Conservation (phyloP, 2,329 filamentous ascomycete species). For the Curvularia eragrostidis region DNA sequence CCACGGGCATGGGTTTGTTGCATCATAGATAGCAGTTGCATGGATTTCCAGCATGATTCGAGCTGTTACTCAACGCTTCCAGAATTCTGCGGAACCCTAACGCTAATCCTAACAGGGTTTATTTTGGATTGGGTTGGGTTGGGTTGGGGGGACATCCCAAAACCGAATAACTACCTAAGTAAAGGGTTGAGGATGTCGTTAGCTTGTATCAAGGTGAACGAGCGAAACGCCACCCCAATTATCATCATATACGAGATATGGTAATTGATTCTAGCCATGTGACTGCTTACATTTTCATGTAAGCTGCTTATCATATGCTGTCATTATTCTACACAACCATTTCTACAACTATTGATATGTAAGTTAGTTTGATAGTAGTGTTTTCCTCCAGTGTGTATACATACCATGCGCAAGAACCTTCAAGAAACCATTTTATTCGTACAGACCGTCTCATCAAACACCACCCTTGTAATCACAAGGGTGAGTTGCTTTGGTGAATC, state of each 20-base stretch:
- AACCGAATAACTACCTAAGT: neutral
- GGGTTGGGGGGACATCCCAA: neutral
- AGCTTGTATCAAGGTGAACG: too few species aligned
- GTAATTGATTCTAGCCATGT: too few species aligned
- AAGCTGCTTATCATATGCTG: too few species aligned
- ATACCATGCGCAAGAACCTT: neutral
- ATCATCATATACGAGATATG: too few species aligned
- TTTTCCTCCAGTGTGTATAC: too few species aligned
- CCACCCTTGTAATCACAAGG: slow-evolving; percentile 3
- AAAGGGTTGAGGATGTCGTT: neutral
- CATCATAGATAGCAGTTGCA: neutral
- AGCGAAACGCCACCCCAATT: too few species aligned
- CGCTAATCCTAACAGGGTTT: neutral
- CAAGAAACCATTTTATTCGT: neutral
- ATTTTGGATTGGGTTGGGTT: too few species aligned
- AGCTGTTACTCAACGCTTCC: neutral
- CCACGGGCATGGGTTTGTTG: too few species aligned
- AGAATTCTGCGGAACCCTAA: neutral
- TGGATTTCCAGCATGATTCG: neutral
- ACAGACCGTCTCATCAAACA: slow-evolving; percentile 7
- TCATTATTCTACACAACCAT: too few species aligned
- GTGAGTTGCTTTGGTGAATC: slow-evolving; percentile 2
- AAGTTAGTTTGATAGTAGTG: too few species aligned
- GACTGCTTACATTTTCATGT: too few species aligned
- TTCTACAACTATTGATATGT: too few species aligned